Evolutionary conservation across 2,329 filamentous ascomycete genomes (phyloP), one percentile per base, ranked within the genome.

Genomic region (Nemania sp.): DNA sequence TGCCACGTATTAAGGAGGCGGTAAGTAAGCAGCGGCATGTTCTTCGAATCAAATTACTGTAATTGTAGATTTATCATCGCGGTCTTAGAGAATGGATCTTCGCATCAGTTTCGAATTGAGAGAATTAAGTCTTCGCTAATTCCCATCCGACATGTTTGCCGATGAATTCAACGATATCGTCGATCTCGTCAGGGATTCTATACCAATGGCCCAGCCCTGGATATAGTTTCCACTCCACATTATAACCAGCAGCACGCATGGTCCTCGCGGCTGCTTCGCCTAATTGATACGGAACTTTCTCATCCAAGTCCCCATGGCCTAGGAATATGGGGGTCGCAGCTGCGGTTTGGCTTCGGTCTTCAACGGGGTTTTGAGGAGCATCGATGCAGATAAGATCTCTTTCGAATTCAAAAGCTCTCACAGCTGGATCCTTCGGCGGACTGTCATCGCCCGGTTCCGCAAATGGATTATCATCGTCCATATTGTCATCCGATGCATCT

Each of bases 1-100:
- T 5, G 87, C 89, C 12, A 97, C 92, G 3, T 84, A 89, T 64
- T 87, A 54, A 68, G 33, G 12, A 6, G 5, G n/a, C 8, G 28
- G 8, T 12, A 31, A n/a, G n/a, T n/a, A n/a, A n/a, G n/a, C n/a
- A n/a, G n/a, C n/a, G n/a, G n/a, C n/a, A n/a, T n/a, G n/a, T n/a
- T n/a, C n/a, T n/a, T n/a, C n/a, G n/a, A n/a, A n/a, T n/a, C n/a
- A n/a, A n/a, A n/a, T n/a, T n/a, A n/a, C n/a, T n/a, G n/a, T n/a
- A n/a, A n/a, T n/a, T n/a, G n/a, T n/a, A n/a, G n/a, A n/a, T n/a
- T n/a, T n/a, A n/a, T n/a, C n/a, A n/a, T n/a, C n/a, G n/a, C n/a
- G n/a, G n/a, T n/a, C n/a, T n/a, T n/a, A n/a, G n/a, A n/a, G n/a
- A n/a, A n/a, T n/a, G n/a, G n/a, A n/a, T n/a, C n/a, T n/a, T n/a